These are phyloP conservation scores for Mortierella polycephala DNA, from an alignment of 371 early-diverging fungal species.

Conservation along the genomic window DNA sequence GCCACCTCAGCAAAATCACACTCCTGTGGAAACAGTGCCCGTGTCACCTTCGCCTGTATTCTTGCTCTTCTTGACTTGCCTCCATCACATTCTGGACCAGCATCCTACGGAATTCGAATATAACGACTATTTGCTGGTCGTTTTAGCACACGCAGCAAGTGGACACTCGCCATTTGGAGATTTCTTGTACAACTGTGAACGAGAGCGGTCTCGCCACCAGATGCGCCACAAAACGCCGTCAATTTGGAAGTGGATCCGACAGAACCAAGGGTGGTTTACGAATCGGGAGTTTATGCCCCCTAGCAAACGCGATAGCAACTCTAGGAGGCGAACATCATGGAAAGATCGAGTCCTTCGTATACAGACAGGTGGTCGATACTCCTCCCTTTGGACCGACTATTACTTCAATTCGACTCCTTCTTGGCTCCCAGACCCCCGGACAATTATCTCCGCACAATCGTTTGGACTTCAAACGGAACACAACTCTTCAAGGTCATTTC, in stretches of 20 bases:
- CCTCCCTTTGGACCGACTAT: constrained; percentile 44
- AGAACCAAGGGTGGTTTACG: constrained; percentile 43
- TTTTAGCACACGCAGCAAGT: constrained; percentile 48
- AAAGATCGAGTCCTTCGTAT: constrained; percentile 22
- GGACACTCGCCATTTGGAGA: constrained; percentile 57
- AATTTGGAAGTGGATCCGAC: constrained; percentile 54
- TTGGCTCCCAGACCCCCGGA: constrained; percentile 30
- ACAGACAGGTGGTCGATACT: constrained; percentile 44
- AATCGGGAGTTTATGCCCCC: constrained; percentile 24
- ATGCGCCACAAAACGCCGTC: constrained; percentile 47
- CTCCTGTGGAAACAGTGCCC: constrained; percentile 8
- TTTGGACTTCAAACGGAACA: neutral
- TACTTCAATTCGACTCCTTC: constrained; percentile 26
- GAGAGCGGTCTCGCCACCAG: constrained; percentile 32
- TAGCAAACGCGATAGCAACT: neutral
- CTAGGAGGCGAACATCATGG: constrained; percentile 5
- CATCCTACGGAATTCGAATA: constrained; percentile 54
- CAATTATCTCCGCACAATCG: constrained; percentile 8
- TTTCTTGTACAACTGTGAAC: constrained; percentile 56
- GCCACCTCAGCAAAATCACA: constrained; percentile 1
- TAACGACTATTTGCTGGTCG: constrained; percentile 54
- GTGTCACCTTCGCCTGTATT: constrained; percentile 55
- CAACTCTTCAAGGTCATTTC: neutral
- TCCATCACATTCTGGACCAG: constrained; percentile 55
- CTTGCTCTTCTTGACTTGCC: constrained; percentile 56